Base-by-base conservation (phyloP, 495 filamentous ascomycete species). In the Xylaria acuta region DNA sequence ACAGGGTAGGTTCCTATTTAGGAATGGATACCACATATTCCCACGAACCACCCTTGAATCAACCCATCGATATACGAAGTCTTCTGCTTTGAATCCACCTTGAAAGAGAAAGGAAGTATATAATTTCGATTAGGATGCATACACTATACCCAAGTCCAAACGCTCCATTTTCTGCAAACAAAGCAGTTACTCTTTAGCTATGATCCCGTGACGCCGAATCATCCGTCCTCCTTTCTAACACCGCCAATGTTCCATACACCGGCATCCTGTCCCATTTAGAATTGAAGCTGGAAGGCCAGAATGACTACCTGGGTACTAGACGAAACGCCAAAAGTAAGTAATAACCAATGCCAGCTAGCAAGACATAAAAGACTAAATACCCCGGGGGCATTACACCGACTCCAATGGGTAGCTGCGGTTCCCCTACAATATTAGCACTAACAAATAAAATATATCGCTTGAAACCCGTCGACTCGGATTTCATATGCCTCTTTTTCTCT, bases 191-290 rank as follows among this genome's bases (percentile, higher is more conserved):
- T 56, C 53, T 56, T 32, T 5, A 18, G 53, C 53, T 56, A 32
- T 56, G 53, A 56, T 56, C 22, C 53, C 14, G 1, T 27, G 53
- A 56, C 53, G 53, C 53, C 53, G 12, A 30, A 56, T 18, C 27
- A 20, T 32, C 14, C 53, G 3, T 14, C 53, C 12, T 32, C 53
- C 27, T 16, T 32, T 56, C 14, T 56, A 56, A 56, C 53, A 27
- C 53, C 53, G 53, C 53, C 53, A 18, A 56, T 56, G 27, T 56
- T 56, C 27, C 53, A 32, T 56, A 56, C 27, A 56, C 53, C 53
- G 16, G 53, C 53, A 56, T 56, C 53, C 53, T 12, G 27, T 32
- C 53, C 53, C 53, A 32, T 56, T 30, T 18, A 2, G 53, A 56
- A 56, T 14, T 7, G 53, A 56, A 56, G 53, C 25, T 56, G 12